A percentile compares a stretch with the other conserved stretches of the same genome.
Conservation (phyloP, 2,329 filamentous ascomycete genomes). For the Stachybotrys chlorohalonatus region DNA sequence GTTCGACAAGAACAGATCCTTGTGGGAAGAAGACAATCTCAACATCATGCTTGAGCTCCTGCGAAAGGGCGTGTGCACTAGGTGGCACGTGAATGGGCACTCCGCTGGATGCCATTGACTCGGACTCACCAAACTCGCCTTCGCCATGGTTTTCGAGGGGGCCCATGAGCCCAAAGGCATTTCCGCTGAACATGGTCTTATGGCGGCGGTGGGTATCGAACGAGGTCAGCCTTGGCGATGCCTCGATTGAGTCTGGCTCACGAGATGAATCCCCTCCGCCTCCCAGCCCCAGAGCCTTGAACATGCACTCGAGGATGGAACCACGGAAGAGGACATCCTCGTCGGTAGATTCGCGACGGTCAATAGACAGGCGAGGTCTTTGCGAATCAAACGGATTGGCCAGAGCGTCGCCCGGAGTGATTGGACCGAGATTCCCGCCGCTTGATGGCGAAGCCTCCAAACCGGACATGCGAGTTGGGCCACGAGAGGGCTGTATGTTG, state of each 20-base stretch:
- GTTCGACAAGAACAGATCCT: constrained; percentile 87
- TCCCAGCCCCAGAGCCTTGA: constrained; percentile 82
- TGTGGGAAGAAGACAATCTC: constrained; percentile 98
- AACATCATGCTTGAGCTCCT: constrained; percentile 83
- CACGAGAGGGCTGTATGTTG: constrained; percentile 63
- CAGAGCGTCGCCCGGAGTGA: constrained; percentile 22
- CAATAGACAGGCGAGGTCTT: constrained; percentile 39
- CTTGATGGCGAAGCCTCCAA: constrained; percentile 7
- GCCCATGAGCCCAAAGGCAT: constrained; percentile 88
- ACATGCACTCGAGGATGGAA: constrained; percentile 89
- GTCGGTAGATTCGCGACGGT: constrained; percentile 72
- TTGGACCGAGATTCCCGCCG: background rate
- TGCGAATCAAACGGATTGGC: constrained; percentile 39
- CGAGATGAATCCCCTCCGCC: constrained; percentile 55
- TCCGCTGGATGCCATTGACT: constrained; percentile 70
- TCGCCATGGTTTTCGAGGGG: constrained; percentile 67
- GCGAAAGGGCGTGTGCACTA: constrained; percentile 56
- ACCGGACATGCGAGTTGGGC: constrained; percentile 36
- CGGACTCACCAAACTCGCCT: constrained; percentile 55
- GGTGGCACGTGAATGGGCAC: constrained; percentile 51
- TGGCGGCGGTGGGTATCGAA: constrained; percentile 67
- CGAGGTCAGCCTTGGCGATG: constrained; percentile 74
- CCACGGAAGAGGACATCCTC: constrained; percentile 85
- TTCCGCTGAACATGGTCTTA: constrained; percentile 59
- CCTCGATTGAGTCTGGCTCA: constrained; percentile 68